Evolutionary conservation across 192 early-diverging fungal species (phyloP).

Genomic region (Thamnidium elegans): DNA sequence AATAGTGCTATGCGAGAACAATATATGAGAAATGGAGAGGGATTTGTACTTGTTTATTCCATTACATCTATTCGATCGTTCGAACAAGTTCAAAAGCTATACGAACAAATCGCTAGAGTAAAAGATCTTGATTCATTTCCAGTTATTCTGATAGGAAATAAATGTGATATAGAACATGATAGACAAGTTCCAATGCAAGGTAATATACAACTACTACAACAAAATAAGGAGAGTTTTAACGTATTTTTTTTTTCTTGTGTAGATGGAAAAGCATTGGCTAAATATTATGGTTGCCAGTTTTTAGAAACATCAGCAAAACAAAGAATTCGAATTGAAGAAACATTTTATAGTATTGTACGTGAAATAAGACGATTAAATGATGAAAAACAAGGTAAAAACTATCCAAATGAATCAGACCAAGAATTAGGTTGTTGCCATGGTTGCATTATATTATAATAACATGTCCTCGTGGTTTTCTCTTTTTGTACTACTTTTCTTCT

Average conservation of each 20-base stretch:
- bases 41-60: slow-evolving; percentile 82
- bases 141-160: slow-evolving; percentile 84
- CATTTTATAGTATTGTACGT: slow-evolving; percentile 61
- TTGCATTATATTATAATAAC: neutral
- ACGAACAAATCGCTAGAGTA: slow-evolving; percentile 72
- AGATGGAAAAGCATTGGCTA: slow-evolving; percentile 59
- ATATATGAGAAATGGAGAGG: slow-evolving; percentile 82
- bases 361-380: slow-evolving; percentile 79
- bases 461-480: neutral
- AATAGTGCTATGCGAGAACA: slow-evolving; percentile 58
- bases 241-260: too few species aligned
- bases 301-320: slow-evolving; percentile 55
- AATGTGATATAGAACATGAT: slow-evolving; percentile 73
- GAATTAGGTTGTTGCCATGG: too few species aligned
- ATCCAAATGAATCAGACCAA: neutral
- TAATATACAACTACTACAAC: too few species aligned
- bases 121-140: slow-evolving; percentile 79
- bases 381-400: slow-evolving; percentile 50
- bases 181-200: slow-evolving; percentile 52
- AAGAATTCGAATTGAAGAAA: slow-evolving; percentile 28
- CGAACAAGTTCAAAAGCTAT: slow-evolving; percentile 68
- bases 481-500: slow-evolving; percentile 2
- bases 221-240: too few species aligned
- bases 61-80: slow-evolving; percentile 72
- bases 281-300: slow-evolving; percentile 54